Base-by-base conservation (phyloP, 441 rosid species). In the Arabidopsis hybrid region DNA sequence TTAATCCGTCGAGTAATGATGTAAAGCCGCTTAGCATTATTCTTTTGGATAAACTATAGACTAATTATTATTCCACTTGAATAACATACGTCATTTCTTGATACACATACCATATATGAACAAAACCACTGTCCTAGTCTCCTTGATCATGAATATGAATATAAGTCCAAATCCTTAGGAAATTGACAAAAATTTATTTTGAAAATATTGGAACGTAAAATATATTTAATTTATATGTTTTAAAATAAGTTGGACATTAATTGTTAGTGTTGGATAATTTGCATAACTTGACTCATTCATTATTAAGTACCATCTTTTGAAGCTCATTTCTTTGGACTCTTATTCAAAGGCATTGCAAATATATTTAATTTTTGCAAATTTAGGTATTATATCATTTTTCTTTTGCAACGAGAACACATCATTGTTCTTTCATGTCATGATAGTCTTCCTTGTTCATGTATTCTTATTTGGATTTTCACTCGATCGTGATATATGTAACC, bases 1-100 rank as follows among this genome's bases (percentile, higher is more conserved):
- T 40, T 18, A 14, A 6, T 17, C 45, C 55, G 62, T 62, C 63
- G 18, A 52, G 36, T 52, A 62, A 72, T 72, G 63, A 62, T 62
- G 0, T 46, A 69, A 58, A 69, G 55, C 45, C 3, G 47, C 11
- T 36, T 34, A 17, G 3, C 46, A 46, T 47, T 8, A 12, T 16
- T 42, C 5, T 55, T 40, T 5, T 16, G 36, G 55, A 61, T 52
- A 52, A 61, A 62, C 29, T 52, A 72, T 31, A 71, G 5, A 50
- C 34, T 29, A 29, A 16, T 31, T 16, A 16, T 31, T 16, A 12
- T 31, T 39, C 14, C 68, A 71, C 61, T 71, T 51, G 11, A 31
- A 36, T 36, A 7, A 6, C 35, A n/a, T n/a, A 56, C 40, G 60
- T 56, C 60, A 56, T 34, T 56, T 56, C 2, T 14, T 18, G 16